Evolutionary conservation across 768 basidiomycete genomes (phyloP).

Genomic region (Calocera cornea): DNA sequence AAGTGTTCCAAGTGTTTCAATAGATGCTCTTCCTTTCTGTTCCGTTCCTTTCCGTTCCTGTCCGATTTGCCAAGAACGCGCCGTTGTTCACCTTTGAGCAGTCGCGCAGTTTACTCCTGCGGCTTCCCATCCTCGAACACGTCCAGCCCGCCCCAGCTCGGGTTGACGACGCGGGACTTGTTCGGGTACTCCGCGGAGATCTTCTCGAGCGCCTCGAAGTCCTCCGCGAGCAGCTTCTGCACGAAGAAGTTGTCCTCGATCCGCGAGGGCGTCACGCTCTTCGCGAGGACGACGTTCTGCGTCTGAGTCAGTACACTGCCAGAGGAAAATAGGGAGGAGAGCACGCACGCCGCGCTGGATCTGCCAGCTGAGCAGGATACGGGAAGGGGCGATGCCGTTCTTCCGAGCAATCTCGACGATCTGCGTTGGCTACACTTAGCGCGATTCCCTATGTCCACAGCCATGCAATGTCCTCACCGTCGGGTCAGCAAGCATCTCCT

Average conservation of each 20-base stretch:
- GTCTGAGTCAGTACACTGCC: background rate
- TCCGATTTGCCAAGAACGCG: too few relatives aligned
- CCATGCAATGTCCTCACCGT: constrained; percentile 26
- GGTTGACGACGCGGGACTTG: background rate
- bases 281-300: constrained; percentile 51
- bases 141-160: background rate
- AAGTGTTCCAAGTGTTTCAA: background rate
- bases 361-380: constrained; percentile 63
- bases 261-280: constrained; percentile 57
- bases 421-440: constrained; percentile 17
- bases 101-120: too few relatives aligned
- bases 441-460: background rate
- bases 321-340: background rate
- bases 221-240: background rate
- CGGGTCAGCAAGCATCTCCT: constrained; percentile 37
- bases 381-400: constrained; percentile 58
- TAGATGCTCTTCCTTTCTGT: background rate
- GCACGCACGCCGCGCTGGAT: constrained; percentile 43
- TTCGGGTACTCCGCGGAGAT: background rate
- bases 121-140: background rate
- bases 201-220: background rate
- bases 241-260: constrained; percentile 47
- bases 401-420: constrained; percentile 45
- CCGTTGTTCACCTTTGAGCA: too few relatives aligned
- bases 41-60: too few relatives aligned